Percentiles rank a stretch among this genome's conserved stretches.
Evolutionary conservation across 441 rosid genomes (phyloP).

Genomic region (Adansonia gregorii): DNA sequence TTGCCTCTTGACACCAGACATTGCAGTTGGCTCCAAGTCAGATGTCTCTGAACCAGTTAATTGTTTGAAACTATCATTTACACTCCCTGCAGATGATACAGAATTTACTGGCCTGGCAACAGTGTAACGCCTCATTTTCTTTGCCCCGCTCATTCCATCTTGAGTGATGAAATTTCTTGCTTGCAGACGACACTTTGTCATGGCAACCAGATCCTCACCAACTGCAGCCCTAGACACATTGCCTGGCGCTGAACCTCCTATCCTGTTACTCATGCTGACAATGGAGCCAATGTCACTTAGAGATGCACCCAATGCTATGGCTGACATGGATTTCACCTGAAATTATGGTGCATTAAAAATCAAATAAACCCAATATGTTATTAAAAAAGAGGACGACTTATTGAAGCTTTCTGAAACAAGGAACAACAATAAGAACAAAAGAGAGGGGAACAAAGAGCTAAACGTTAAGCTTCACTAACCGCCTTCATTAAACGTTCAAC

Average conservation of each 20-base stretch:
- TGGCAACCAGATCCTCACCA: conserved; percentile 93
- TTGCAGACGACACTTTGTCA: conserved; percentile 84
- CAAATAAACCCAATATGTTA: conserved; percentile 13
- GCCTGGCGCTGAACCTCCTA: conserved; percentile 89
- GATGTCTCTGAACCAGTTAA: conserved; percentile 65
- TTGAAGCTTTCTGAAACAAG: neutral
- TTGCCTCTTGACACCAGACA: conserved; percentile 75
- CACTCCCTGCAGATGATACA: conserved; percentile 75
- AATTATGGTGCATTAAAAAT: neutral
- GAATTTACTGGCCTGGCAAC: conserved; percentile 75
- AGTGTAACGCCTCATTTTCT: conserved; percentile 82
- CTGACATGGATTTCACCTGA: conserved; percentile 57
- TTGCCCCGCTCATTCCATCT: conserved; percentile 72
- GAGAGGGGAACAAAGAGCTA: neutral
- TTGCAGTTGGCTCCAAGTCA: conserved; percentile 90
- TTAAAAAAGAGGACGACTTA: conserved; percentile 11
- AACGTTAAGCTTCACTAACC: conserved; percentile 47
- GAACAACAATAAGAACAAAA: neutral
- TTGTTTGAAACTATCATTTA: conserved; percentile 75
- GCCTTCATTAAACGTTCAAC: conserved; percentile 83
- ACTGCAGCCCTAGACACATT: conserved; percentile 93
- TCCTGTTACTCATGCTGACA: conserved; percentile 87
- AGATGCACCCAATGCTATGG: conserved; percentile 68
- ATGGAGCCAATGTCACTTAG: conserved; percentile 85
- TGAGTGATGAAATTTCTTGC: conserved; percentile 75